Percentiles rank a stretch among this genome's conserved stretches.
phyloP scores from a whole-genome alignment of 2,329 filamentous ascomycete genomes.

The Sporothrix brasiliensis region DNA sequence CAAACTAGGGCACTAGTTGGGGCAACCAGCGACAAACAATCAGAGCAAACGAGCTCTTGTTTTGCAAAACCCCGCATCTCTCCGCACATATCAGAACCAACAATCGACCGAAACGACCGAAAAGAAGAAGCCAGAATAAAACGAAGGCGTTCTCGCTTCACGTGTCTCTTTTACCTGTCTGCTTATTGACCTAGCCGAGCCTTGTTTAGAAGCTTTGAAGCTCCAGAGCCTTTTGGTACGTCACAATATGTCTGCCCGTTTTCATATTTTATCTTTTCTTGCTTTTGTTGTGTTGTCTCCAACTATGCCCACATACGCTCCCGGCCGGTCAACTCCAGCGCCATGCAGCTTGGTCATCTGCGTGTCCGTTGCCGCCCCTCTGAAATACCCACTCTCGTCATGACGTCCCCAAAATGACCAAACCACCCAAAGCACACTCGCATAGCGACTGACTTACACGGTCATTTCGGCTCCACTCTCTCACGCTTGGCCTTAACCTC shows the following conservation, averaged over 20 bases:
- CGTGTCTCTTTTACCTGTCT: background rate
- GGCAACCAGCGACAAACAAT: background rate
- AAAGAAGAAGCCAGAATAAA: background rate
- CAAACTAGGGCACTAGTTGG: slow-evolving; percentile 15
- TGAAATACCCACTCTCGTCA: slow-evolving; percentile 11
- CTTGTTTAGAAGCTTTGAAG: background rate
- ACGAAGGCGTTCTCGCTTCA: background rate
- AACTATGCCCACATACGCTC: background rate
- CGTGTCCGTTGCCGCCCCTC: background rate
- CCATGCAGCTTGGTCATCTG: slow-evolving; percentile 8
- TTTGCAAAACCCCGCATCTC: slow-evolving; percentile 10
- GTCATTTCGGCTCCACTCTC: slow-evolving; percentile 18
- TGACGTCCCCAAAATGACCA: background rate
- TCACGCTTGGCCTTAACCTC: background rate
- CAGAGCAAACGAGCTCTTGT: background rate
- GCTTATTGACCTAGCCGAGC: slow-evolving; percentile 22
- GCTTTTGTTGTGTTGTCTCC: background rate
- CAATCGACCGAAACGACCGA: background rate
- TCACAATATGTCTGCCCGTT: background rate
- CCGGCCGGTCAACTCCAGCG: slow-evolving; percentile 10
- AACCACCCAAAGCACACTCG: background rate
- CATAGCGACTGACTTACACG: slow-evolving; percentile 14
- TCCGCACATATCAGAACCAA: slow-evolving; percentile 7
- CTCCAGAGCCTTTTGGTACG: slow-evolving; percentile 4
- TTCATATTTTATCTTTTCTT: background rate